Evolutionary conservation across 805 yeast genomes (phyloP), one percentile per base, ranked within the genome.

Genomic region (Tetrapisispora taiwanensis): DNA sequence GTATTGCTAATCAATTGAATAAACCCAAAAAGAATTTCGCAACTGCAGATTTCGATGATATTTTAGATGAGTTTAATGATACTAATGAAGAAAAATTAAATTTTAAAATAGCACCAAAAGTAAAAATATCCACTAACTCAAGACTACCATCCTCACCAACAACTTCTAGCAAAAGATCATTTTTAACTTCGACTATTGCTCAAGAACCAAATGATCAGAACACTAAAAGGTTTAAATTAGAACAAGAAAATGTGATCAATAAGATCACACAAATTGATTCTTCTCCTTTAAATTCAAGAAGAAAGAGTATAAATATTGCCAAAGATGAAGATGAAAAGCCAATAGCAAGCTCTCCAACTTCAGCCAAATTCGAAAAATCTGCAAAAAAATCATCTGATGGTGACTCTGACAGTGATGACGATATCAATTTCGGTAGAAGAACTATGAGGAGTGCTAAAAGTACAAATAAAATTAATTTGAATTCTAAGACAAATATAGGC

Each of bases 11-110:
- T 12, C 55, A 36, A 39, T 41, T 26, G 45, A 52, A 42, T 20
- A 50, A 58, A 22, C 62, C 64, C 9, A 67, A 67, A 47, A 71
- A 70, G 46, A 66, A 65, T 43, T 72, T 75, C 43, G 66, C 70
- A 1, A 72, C 71, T 35, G 73, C 74, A 41, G 76, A 73, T 47
- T 72, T 87, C 48, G 89, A 82, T 58, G 89, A 82, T 55, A 78
- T 84, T 44, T 67, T 84, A 40, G 76, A 74, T 47, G 87, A 77
- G 44, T 60, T 64, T 41, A 70, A 65, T 38, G 44, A 42, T 3
- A 46, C 40, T 9, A 26, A 24, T 9, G 28, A 31, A 3, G 45
- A 46, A 30, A 50, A 45, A 30, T 46, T 45, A 8, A 46, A 38
- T 30, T 30, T 45, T 8, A 40, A 30, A 19, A 10, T 28, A 10